Evolutionary conservation across 2,329 filamentous ascomycete genomes (phyloP).

Genomic region (Lasiodiplodia hormozganensis): DNA sequence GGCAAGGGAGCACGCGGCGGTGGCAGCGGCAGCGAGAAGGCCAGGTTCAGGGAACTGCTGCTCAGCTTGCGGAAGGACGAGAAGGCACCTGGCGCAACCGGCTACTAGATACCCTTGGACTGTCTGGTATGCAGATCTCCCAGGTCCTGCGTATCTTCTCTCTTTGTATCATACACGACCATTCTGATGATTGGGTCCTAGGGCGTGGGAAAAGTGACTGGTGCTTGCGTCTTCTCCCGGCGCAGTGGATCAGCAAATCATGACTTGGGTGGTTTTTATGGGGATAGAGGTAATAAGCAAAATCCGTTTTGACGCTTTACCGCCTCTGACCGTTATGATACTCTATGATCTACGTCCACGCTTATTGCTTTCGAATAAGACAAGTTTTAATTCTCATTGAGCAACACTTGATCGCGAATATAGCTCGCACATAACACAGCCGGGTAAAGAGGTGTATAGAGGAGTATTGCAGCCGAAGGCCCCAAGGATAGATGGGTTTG

Average conservation of each 20-base stretch:
- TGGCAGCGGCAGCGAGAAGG: conserved; percentile 89
- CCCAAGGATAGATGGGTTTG: too few species aligned
- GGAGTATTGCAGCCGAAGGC: too few species aligned
- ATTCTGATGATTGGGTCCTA: conserved; percentile 26
- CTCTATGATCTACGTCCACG: conserved; percentile 5
- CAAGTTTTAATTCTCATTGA: background rate
- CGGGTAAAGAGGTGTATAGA: too few species aligned
- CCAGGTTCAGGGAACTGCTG: conserved; percentile 91
- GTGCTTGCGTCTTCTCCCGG: conserved; percentile 20
- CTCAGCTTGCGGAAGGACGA: conserved; percentile 90
- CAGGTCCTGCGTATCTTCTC: conserved; percentile 2
- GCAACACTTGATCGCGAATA: background rate
- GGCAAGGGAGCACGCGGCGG: conserved; percentile 90
- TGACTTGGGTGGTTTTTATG: conserved; percentile 9
- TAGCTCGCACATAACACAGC: background rate
- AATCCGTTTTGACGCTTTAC: conserved; percentile 18
- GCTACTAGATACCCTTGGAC: conserved; percentile 40
- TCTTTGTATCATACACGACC: conserved; percentile 29
- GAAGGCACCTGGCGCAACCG: conserved; percentile 72
- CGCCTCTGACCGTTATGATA: conserved; percentile 18
- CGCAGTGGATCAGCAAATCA: conserved; percentile 22
- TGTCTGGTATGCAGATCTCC: conserved; percentile 9
- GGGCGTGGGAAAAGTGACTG: conserved; percentile 22
- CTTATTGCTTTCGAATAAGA: conserved; percentile 10
- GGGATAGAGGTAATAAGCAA: conserved; percentile 28